Evolutionary conservation across 345 rosid species (phyloP).

Genomic region (Boechera divaricarpa): DNA sequence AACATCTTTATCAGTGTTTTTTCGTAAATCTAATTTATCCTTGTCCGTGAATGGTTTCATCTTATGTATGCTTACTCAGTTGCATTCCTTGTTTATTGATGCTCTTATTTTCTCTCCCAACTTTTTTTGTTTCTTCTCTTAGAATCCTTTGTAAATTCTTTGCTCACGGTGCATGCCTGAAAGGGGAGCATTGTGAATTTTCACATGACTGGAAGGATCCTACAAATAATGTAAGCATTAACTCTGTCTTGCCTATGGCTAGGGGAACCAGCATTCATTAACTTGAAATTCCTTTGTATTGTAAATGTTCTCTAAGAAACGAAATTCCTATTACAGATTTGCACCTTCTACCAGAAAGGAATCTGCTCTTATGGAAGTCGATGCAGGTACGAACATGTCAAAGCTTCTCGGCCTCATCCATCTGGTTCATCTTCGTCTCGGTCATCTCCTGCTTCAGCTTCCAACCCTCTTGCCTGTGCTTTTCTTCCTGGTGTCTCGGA

Average conservation of each 20-base stretch:
- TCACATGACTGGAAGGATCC: constrained; percentile 92
- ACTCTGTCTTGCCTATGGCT: background rate
- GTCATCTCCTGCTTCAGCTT: constrained; percentile 40
- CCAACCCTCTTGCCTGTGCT: constrained; percentile 44
- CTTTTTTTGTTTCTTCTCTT: constrained; percentile 2
- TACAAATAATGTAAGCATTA: constrained; percentile 63
- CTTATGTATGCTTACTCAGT: background rate
- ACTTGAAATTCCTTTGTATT: constrained; percentile 5
- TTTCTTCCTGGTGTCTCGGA: constrained; percentile 51
- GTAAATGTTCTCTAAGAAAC: constrained; percentile 24
- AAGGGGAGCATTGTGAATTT: constrained; percentile 92
- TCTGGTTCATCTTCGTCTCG: constrained; percentile 62
- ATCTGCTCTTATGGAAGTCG: constrained; percentile 79
- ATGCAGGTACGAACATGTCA: constrained; percentile 85
- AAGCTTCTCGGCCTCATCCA: constrained; percentile 54
- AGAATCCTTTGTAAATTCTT: constrained; percentile 87
- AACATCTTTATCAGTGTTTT: background rate
- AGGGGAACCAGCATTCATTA: background rate
- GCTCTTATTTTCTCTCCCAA: background rate
- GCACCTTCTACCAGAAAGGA: constrained; percentile 93
- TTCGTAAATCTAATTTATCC: background rate
- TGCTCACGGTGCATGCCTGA: constrained; percentile 92
- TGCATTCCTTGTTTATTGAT: constrained; percentile 3
- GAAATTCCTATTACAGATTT: constrained; percentile 53
- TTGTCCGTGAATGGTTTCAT: constrained; percentile 16